Percentiles rank a stretch among this genome's conserved stretches.
These are phyloP conservation scores for Mortierella alpina DNA, from an alignment of 192 early-diverging fungal genomes.

Conservation along the genomic window DNA sequence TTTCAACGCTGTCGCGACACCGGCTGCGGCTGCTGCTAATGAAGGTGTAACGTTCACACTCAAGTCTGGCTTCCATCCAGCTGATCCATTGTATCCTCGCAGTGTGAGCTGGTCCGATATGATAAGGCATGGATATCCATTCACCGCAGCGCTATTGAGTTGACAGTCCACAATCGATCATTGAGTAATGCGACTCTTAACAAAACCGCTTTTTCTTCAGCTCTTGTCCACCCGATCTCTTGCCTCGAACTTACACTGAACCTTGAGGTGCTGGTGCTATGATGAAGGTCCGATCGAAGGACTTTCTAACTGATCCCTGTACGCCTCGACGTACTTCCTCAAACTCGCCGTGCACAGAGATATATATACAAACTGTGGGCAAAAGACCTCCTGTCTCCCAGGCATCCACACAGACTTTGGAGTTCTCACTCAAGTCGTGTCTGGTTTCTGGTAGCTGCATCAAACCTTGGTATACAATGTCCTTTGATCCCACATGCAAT, in stretches of 20 bases:
- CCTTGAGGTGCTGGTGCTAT: conserved; percentile 54
- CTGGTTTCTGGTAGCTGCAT: conserved; percentile 50
- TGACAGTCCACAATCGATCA: background rate
- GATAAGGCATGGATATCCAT: conserved; percentile 47
- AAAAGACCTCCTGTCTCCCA: conserved; percentile 57
- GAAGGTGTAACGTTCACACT: conserved; percentile 4
- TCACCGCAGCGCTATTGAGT: conserved; percentile 14
- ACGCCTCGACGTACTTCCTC: conserved; percentile 11
- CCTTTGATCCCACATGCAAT: conserved; percentile 26
- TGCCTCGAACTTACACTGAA: conserved; percentile 34
- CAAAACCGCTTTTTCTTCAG: background rate
- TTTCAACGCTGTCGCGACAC: background rate
- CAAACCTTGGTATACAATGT: conserved; percentile 33
- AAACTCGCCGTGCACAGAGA: conserved; percentile 42
- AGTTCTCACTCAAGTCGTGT: conserved; percentile 53
- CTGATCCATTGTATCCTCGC: conserved; percentile 39
- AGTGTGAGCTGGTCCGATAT: conserved; percentile 35
- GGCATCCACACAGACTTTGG: conserved; percentile 59
- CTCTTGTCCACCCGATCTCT: background rate
- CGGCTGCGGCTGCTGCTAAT: conserved; percentile 7
- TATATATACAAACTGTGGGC: conserved; percentile 41
- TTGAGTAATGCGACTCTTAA: background rate
- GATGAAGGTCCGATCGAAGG: conserved; percentile 61
- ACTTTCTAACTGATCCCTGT: conserved; percentile 13
- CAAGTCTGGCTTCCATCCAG: conserved; percentile 31